Evolutionary conservation across 2,329 filamentous ascomycete species (phyloP).

Genomic region (Hysterium pulicare): DNA sequence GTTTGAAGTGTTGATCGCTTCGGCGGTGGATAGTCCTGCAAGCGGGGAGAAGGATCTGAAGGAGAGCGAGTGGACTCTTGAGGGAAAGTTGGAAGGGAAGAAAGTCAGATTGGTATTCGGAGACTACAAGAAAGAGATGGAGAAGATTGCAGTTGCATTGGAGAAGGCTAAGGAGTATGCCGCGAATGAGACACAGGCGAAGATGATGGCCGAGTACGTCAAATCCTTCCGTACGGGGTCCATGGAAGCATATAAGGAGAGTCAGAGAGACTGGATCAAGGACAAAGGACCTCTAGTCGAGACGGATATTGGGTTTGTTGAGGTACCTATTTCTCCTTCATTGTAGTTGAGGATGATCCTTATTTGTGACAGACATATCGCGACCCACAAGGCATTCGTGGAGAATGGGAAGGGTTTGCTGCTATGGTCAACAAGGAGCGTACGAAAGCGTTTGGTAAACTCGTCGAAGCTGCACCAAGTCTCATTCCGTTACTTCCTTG

Average conservation of each 20-base stretch:
- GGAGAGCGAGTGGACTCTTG: constrained; percentile 45
- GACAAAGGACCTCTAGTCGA: constrained; percentile 53
- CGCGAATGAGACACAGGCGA: constrained; percentile 42
- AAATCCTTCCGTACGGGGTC: constrained; percentile 51
- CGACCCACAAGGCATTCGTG: constrained; percentile 53
- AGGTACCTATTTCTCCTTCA: constrained; percentile 15
- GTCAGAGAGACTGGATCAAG: constrained; percentile 52
- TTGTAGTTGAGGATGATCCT: neutral
- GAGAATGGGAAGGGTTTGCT: constrained; percentile 53
- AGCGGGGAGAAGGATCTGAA: constrained; percentile 40
- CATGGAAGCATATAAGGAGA: constrained; percentile 49
- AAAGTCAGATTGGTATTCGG: constrained; percentile 46
- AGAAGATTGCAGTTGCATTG: constrained; percentile 45
- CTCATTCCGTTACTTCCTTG: constrained; percentile 91
- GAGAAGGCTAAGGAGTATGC: constrained; percentile 47
- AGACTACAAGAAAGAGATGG: constrained; percentile 46
- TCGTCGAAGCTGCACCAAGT: constrained; percentile 75
- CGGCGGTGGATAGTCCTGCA: constrained; percentile 40
- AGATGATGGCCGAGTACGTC: constrained; percentile 47
- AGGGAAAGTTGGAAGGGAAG: constrained; percentile 42
- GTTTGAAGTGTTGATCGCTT: constrained; percentile 50
- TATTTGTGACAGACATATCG: constrained; percentile 42
- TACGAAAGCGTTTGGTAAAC: constrained; percentile 79
- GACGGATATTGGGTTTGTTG: constrained; percentile 53
- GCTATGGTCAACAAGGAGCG: constrained; percentile 81